Conservation (phyloP, 305 asterid species). For the Fraxinus ornus region DNA sequence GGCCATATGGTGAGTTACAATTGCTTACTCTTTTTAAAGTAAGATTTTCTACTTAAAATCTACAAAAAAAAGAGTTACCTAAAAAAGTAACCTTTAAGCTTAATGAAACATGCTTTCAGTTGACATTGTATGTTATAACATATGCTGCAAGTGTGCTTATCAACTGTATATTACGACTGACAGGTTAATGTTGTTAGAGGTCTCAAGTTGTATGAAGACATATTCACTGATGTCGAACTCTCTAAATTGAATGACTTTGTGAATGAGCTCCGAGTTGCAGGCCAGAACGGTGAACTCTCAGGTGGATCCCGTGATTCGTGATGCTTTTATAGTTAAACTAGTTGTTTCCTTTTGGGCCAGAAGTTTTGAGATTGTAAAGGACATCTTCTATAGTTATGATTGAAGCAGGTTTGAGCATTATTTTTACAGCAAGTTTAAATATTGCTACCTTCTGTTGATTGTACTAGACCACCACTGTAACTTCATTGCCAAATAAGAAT, state of each 20-base stretch:
- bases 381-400: not conserved
- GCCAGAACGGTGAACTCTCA: constrained; percentile 94
- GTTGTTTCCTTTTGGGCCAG: constrained; percentile 75
- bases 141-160: not conserved
- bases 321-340: constrained; percentile 71
- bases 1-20: constrained; percentile 75
- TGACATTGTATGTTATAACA: not conserved
- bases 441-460: constrained; percentile 22
- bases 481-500: constrained; percentile 11
- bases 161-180: constrained; percentile 21
- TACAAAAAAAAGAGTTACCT: not conserved
- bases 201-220: constrained; percentile 75
- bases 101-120: not conserved
- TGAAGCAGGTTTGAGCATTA: constrained; percentile 33
- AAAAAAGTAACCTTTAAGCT: not conserved
- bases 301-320: constrained; percentile 91
- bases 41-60: not conserved
- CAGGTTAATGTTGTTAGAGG: constrained; percentile 95
- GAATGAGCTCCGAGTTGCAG: constrained; percentile 76
- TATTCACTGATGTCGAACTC: constrained; percentile 74
- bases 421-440: constrained; percentile 26
- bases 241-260: constrained; percentile 70
- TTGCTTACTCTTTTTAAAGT: not conserved
- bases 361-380: constrained; percentile 49
- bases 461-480: constrained; percentile 9